phyloP scores from a whole-genome alignment of 768 basidiomycete genomes.

The Rossbeevera mucosa region DNA sequence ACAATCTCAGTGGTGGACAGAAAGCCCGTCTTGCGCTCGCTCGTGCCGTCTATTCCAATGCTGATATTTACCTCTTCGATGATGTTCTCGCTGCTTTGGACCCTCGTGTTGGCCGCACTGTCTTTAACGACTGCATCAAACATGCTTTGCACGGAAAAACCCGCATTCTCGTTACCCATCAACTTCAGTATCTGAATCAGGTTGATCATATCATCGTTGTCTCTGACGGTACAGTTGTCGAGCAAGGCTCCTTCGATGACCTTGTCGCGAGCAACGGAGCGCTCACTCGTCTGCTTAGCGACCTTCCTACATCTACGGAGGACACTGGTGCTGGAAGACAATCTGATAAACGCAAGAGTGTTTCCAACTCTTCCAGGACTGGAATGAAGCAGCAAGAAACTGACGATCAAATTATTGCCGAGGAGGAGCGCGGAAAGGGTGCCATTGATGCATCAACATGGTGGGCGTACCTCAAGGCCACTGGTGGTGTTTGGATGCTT shows the following conservation, averaged over 20 bases:
- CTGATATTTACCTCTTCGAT: conserved; percentile 42
- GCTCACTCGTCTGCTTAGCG: conserved; percentile 25
- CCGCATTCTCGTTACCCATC: conserved; percentile 28
- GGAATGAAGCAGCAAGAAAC: conserved; percentile 9
- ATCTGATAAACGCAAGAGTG: conserved; percentile 23
- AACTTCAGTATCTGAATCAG: conserved; percentile 29
- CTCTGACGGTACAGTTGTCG: conserved; percentile 40
- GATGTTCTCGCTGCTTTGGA: conserved; percentile 46
- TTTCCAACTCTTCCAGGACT: conserved; percentile 4
- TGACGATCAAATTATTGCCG: conserved; percentile 17
- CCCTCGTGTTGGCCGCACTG: conserved; percentile 38
- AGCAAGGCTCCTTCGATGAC: conserved; percentile 41
- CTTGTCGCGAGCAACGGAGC: conserved; percentile 30
- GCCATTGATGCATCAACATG: conserved; percentile 23
- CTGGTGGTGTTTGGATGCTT: conserved; percentile 20
- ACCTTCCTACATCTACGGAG: conserved; percentile 11
- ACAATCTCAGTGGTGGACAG: conserved; percentile 44
- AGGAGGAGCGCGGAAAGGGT: conserved; percentile 24
- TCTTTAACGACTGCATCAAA: conserved; percentile 27
- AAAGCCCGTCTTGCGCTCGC: conserved; percentile 46
- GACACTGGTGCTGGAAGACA: conserved; percentile 6
- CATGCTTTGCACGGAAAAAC: conserved; percentile 22
- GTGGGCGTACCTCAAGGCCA: conserved; percentile 32
- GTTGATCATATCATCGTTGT: conserved; percentile 47
- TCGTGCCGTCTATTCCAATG: conserved; percentile 41